Percentiles rank a stretch among this genome's conserved stretches.
phyloP scores from a whole-genome alignment of 352 stramenopile genomes.

The Phytophthora hibernalis region DNA sequence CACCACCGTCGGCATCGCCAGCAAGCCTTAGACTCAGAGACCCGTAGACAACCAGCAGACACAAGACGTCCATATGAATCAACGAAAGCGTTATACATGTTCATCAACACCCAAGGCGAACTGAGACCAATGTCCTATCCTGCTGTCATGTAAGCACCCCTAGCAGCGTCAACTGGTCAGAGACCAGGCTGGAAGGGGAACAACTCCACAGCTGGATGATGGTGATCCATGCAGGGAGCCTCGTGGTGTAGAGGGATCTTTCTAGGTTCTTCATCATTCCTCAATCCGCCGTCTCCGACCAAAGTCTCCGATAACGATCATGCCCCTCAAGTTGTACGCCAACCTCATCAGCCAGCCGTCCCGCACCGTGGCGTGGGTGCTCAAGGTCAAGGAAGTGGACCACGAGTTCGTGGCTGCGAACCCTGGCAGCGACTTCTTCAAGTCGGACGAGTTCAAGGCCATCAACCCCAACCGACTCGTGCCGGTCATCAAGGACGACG shows the following conservation, averaged over 20 bases:
- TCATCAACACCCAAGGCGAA: too few species aligned
- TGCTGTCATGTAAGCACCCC: slow-evolving; percentile 25
- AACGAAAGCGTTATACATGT: too few species aligned
- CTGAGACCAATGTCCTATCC: slow-evolving; percentile 12
- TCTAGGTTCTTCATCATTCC: slow-evolving; percentile 22
- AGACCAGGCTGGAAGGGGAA: slow-evolving; percentile 16
- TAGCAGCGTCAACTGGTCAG: slow-evolving; percentile 21
- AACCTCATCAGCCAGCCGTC: slow-evolving; percentile 70
- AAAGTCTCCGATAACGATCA: slow-evolving; percentile 12
- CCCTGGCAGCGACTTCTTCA: slow-evolving; percentile 43
- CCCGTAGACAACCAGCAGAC: slow-evolving; percentile 9
- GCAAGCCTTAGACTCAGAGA: slow-evolving; percentile 15
- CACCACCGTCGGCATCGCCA: slow-evolving; percentile 7
- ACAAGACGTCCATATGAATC: slow-evolving; percentile 11
- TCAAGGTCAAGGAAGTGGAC: slow-evolving; percentile 55
- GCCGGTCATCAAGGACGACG: slow-evolving; percentile 58
- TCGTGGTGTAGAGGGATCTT: slow-evolving; percentile 7
- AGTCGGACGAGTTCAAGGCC: slow-evolving; percentile 57
- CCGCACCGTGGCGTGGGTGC: slow-evolving; percentile 45
- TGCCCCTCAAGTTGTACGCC: slow-evolving; percentile 62
- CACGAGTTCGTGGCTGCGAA: slow-evolving; percentile 48
- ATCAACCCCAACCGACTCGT: slow-evolving; percentile 64
- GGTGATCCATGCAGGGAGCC: slow-evolving; percentile 10
- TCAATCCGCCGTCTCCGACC: slow-evolving; percentile 17
- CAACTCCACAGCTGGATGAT: not conserved